Conservation (phyloP, 2,329 filamentous ascomycete genomes). For the Neonectria ditissima region DNA sequence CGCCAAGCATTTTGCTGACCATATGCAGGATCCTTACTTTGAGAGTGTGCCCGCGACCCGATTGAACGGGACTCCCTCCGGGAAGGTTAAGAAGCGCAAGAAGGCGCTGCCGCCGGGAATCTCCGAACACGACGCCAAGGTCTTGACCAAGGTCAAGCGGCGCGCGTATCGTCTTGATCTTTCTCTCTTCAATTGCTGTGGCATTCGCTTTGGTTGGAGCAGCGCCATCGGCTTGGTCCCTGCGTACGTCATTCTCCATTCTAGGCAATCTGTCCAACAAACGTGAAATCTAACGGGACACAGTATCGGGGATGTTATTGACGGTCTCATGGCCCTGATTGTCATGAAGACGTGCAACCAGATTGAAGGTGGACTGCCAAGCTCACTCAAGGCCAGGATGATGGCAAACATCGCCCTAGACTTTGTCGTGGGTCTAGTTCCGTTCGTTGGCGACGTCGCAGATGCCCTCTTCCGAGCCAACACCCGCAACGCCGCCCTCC, state of each 20-base stretch:
- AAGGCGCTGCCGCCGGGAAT: slow-evolving; percentile 88
- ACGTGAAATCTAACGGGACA: slow-evolving; percentile 33
- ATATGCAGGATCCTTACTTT: slow-evolving; percentile 85
- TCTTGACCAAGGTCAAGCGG: slow-evolving; percentile 88
- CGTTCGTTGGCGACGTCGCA: slow-evolving; percentile 79
- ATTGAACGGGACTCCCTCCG: slow-evolving; percentile 71
- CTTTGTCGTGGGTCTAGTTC: slow-evolving; percentile 79
- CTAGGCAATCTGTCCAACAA: not conserved
- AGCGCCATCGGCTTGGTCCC: slow-evolving; percentile 88
- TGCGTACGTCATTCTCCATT: slow-evolving; percentile 67
- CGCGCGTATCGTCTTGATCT: slow-evolving; percentile 89
- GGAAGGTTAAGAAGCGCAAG: slow-evolving; percentile 84
- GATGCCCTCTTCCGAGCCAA: slow-evolving; percentile 82
- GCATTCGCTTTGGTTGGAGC: slow-evolving; percentile 89
- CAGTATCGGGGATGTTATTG: slow-evolving; percentile 80
- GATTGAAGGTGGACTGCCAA: slow-evolving; percentile 81
- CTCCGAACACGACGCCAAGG: slow-evolving; percentile 81
- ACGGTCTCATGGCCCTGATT: slow-evolving; percentile 79
- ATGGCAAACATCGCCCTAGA: slow-evolving; percentile 81
- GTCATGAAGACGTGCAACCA: slow-evolving; percentile 79
- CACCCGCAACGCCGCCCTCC: slow-evolving; percentile 77
- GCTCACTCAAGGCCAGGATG: slow-evolving; percentile 75
- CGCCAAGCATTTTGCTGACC: slow-evolving; percentile 38
- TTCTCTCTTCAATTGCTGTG: slow-evolving; percentile 82
- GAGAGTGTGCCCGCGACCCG: slow-evolving; percentile 82